phyloP scores from a whole-genome alignment of 805 yeast species.

The Huiozyma sinensis region DNA sequence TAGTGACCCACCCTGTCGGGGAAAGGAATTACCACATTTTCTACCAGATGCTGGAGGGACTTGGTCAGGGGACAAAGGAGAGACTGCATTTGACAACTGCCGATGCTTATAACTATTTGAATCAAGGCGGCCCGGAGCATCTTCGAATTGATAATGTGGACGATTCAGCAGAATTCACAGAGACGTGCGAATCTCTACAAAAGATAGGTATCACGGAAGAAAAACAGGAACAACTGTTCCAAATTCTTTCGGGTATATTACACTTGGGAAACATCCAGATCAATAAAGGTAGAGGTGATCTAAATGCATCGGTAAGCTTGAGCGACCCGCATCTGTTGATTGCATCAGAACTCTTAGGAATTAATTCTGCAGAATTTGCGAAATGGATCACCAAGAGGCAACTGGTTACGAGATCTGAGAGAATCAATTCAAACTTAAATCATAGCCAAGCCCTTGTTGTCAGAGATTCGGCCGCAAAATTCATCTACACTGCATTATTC shows the following conservation, averaged over 20 bases:
- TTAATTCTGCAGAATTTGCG: slow-evolving; percentile 62
- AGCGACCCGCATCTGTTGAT: slow-evolving; percentile 67
- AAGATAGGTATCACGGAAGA: slow-evolving; percentile 61
- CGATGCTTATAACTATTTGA: slow-evolving; percentile 67
- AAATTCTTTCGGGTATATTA: slow-evolving; percentile 74
- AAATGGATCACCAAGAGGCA: slow-evolving; percentile 93
- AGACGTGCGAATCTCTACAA: slow-evolving; percentile 63
- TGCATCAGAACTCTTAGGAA: slow-evolving; percentile 78
- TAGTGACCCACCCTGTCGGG: slow-evolving; percentile 79
- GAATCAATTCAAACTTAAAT: slow-evolving; percentile 72
- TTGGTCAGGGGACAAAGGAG: slow-evolving; percentile 40
- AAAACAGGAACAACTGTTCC: slow-evolving; percentile 60
- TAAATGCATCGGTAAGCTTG: slow-evolving; percentile 53
- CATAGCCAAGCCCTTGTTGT: slow-evolving; percentile 83
- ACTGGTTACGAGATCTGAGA: slow-evolving; percentile 85
- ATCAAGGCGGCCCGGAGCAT: slow-evolving; percentile 72
- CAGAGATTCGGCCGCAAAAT: slow-evolving; percentile 91
- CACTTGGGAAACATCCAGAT: slow-evolving; percentile 91
- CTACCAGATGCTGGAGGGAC: slow-evolving; percentile 78
- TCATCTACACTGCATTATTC: slow-evolving; percentile 80
- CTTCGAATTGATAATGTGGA: slow-evolving; percentile 57
- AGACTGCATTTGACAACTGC: slow-evolving; percentile 53
- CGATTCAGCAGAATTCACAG: slow-evolving; percentile 66
- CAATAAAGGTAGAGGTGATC: slow-evolving; percentile 69
- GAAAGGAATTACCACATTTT: slow-evolving; percentile 95